Evolutionary conservation across 106 monocot species (phyloP).

Genomic region (Apostasia shenzhenica): DNA sequence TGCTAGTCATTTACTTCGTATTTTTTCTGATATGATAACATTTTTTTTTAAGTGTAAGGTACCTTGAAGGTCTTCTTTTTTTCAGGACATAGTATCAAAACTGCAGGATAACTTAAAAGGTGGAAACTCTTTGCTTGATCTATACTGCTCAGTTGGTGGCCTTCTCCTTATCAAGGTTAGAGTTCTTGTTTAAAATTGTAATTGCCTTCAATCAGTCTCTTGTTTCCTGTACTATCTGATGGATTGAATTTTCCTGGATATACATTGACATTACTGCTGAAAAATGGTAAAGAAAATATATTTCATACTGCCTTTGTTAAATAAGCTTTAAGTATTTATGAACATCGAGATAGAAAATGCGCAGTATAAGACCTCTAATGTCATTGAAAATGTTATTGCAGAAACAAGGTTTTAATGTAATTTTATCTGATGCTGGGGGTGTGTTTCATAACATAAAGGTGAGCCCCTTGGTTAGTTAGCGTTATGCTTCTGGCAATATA

Average conservation of each 20-base stretch:
- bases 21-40: neutral
- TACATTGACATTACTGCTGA: too few relatives aligned
- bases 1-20: neutral
- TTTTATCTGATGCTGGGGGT: conserved; percentile 47
- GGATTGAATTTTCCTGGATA: neutral
- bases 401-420: conserved; percentile 54
- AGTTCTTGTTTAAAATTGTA: neutral
- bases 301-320: neutral
- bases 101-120: conserved; percentile 51
- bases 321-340: neutral
- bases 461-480: neutral
- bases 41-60: neutral
- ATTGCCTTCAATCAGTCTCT: neutral
- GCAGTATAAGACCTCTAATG: neutral
- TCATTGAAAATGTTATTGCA: conserved; percentile 22
- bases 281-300: too few relatives aligned
- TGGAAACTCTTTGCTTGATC: conserved; percentile 50
- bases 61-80: conserved; percentile 1
- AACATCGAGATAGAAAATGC: too few relatives aligned
- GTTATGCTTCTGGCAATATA: neutral
- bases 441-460: conserved; percentile 89
- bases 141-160: conserved; percentile 55
- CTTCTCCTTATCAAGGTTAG: conserved; percentile 76
- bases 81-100: conserved; percentile 43
- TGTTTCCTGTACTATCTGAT: neutral